Evolutionary conservation across 1,284 basidiomycete genomes (phyloP).

Genomic region (Austroboletus sp.): DNA sequence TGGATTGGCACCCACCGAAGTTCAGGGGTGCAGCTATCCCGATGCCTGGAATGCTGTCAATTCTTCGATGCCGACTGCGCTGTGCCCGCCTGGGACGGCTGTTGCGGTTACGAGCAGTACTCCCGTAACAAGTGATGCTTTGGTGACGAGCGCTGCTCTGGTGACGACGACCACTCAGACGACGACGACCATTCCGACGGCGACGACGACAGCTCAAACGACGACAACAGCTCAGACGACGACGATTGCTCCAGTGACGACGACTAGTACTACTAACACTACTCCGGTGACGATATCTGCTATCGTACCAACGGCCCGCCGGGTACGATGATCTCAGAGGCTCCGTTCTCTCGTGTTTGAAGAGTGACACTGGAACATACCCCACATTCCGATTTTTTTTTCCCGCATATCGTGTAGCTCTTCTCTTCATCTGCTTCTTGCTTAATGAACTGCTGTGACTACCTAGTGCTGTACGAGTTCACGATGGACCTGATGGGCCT

Average conservation of each 20-base stretch:
- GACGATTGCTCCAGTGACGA: too few species aligned
- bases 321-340: slow-evolving; percentile 3
- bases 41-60: slow-evolving; percentile 53
- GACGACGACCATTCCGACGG: too few species aligned
- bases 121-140: too few species aligned
- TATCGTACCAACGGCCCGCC: slow-evolving; percentile 3
- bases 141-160: too few species aligned
- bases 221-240: too few species aligned
- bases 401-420: not conserved
- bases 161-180: too few species aligned
- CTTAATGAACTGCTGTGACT: slow-evolving; percentile 3
- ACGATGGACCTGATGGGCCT: not conserved
- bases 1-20: slow-evolving; percentile 46
- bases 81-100: slow-evolving; percentile 39
- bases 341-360: not conserved
- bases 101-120: not conserved
- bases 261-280: not conserved
- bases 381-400: not conserved
- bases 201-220: too few species aligned
- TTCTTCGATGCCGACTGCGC: slow-evolving; percentile 40
- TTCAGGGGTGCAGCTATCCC: slow-evolving; percentile 61
- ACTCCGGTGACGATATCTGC: slow-evolving; percentile 5
- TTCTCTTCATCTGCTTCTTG: not conserved
- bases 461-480: not conserved
- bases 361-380: not conserved